Conservation (phyloP, 768 basidiomycete species). For the Lentinula sp. region DNA sequence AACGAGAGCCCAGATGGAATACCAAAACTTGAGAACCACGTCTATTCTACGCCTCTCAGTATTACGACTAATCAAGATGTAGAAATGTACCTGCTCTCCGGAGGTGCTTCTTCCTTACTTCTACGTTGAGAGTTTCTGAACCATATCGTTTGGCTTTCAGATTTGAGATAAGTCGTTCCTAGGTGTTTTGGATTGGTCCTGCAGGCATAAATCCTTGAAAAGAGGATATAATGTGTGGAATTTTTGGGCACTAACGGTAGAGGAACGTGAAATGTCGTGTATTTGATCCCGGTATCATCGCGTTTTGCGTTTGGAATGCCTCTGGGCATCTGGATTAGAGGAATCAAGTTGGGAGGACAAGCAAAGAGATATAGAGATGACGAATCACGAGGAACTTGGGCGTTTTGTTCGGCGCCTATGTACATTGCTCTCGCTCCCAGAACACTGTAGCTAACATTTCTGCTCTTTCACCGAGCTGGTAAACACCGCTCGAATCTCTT, state of each 20-base stretch:
- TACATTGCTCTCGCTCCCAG: too few species aligned
- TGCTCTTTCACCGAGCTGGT: too few species aligned
- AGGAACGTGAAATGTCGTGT: constrained; percentile 78
- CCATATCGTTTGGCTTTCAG: constrained; percentile 71
- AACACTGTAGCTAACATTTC: too few species aligned
- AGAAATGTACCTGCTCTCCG: constrained; percentile 41
- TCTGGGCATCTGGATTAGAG: constrained; percentile 56
- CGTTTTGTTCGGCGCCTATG: too few species aligned
- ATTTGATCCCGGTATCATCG: constrained; percentile 78
- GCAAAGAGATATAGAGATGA: too few species aligned
- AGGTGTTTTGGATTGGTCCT: constrained; percentile 80
- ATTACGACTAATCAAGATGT: constrained; percentile 15
- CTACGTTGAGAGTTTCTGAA: constrained; percentile 55
- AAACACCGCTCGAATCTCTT: too few species aligned
- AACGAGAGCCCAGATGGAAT: constrained; percentile 75
- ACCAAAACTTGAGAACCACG: constrained; percentile 77
- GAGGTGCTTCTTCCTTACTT: constrained; percentile 40
- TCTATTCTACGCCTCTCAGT: constrained; percentile 19
- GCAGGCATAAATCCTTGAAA: background rate
- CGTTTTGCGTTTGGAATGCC: constrained; percentile 76
- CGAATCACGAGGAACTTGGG: too few species aligned
- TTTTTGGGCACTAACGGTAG: constrained; percentile 42
- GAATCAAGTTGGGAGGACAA: too few species aligned
- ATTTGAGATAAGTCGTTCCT: constrained; percentile 72
- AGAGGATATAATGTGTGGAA: constrained; percentile 12